A percentile compares a stretch with the other conserved stretches of the same genome.
These are phyloP conservation scores for Hyaloperonospora arabidopsidis DNA, from an alignment of 352 stramenopile species.

Conservation along the genomic window DNA sequence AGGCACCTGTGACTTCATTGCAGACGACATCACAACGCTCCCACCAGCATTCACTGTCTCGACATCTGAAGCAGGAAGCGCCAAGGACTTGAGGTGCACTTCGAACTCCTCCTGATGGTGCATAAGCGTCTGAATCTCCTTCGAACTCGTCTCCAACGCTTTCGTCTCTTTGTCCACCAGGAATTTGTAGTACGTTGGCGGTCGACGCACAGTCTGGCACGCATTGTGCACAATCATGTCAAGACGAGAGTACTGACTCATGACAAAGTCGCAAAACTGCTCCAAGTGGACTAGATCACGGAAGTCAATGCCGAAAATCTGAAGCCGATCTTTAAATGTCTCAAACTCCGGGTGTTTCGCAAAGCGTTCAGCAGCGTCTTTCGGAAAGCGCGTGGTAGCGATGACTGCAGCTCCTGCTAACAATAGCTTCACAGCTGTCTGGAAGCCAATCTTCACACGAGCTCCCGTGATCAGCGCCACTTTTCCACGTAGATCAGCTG, in stretches of 20 bases:
- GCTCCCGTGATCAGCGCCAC: slow-evolving; percentile 92
- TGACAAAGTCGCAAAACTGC: slow-evolving; percentile 87
- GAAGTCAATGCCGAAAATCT: slow-evolving; percentile 95
- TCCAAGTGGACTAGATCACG: slow-evolving; percentile 93
- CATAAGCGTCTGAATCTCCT: slow-evolving; percentile 59
- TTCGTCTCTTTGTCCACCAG: slow-evolving; percentile 81
- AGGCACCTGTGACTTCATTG: slow-evolving; percentile 76
- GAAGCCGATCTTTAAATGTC: slow-evolving; percentile 88
- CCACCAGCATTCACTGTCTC: slow-evolving; percentile 12
- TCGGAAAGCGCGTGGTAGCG: slow-evolving; percentile 93
- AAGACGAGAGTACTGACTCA: slow-evolving; percentile 81
- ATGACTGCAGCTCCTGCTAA: slow-evolving; percentile 89
- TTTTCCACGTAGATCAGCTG: slow-evolving; percentile 78
- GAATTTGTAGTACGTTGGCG: slow-evolving; percentile 91
- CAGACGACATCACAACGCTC: slow-evolving; percentile 56
- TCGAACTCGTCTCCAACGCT: slow-evolving; percentile 40
- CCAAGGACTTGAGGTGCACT: slow-evolving; percentile 49
- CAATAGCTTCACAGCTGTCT: slow-evolving; percentile 91
- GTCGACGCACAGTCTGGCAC: slow-evolving; percentile 94
- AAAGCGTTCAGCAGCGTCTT: slow-evolving; percentile 88
- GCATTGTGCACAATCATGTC: slow-evolving; percentile 97
- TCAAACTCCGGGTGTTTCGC: slow-evolving; percentile 88
- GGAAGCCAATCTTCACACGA: slow-evolving; percentile 96
- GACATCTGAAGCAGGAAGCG: slow-evolving; percentile 32
- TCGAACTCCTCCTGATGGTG: slow-evolving; percentile 78